Conservation (phyloP, 768 basidiomycete genomes). For the Trametes villosa region DNA sequence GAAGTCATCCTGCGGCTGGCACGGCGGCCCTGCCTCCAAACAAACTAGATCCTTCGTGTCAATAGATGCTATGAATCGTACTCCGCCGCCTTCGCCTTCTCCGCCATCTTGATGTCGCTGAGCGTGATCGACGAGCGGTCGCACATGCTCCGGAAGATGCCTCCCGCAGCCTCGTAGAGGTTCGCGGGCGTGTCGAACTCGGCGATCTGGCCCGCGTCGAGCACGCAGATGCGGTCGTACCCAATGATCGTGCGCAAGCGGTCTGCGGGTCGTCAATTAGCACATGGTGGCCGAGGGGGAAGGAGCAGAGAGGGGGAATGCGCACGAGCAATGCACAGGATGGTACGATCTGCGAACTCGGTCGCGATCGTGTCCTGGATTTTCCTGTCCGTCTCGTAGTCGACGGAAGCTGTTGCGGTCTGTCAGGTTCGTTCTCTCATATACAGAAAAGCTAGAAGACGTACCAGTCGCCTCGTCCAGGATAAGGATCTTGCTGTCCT, state of each 20-base stretch:
- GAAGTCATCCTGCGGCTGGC: too few relatives aligned
- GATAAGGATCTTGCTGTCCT: constrained; percentile 81
- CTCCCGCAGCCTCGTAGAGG: constrained; percentile 57
- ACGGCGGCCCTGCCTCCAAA: too few relatives aligned
- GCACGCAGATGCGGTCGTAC: constrained; percentile 88
- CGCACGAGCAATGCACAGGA: constrained; percentile 87
- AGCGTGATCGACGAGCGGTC: constrained; percentile 76
- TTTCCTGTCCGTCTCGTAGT: constrained; percentile 87
- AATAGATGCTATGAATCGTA: background rate
- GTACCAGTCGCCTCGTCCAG: constrained; percentile 88
- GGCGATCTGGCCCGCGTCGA: constrained; percentile 80
- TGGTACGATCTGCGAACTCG: constrained; percentile 83
- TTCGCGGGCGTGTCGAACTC: constrained; percentile 83
- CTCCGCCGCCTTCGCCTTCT: constrained; percentile 28
- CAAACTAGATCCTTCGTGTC: background rate
- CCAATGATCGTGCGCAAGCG: constrained; percentile 85
- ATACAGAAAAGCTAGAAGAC: background rate
- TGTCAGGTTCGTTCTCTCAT: background rate
- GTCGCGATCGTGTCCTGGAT: constrained; percentile 89
- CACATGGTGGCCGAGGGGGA: background rate
- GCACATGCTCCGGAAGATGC: constrained; percentile 88
- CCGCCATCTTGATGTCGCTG: constrained; percentile 62
- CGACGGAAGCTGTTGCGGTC: constrained; percentile 67
- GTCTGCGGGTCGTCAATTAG: constrained; percentile 45
- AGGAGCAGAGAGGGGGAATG: constrained; percentile 12